Base-by-base conservation (phyloP, 2,329 filamentous ascomycete genomes). In the Talaromyces sp. region DNA sequence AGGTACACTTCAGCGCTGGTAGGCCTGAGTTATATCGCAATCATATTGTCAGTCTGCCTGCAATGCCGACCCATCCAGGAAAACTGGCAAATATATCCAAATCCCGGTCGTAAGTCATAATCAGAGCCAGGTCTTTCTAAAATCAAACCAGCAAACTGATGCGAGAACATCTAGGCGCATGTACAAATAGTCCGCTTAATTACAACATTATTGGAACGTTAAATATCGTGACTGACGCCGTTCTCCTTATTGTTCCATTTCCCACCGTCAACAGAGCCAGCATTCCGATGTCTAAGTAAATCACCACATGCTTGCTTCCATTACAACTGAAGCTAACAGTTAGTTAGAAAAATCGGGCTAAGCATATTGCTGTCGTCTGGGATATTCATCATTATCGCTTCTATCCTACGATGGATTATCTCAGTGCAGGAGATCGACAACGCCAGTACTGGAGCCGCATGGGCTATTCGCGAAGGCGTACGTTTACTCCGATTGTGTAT, bases 371-470 rank as follows among this genome's bases (percentile, higher is more conserved):
- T 80, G 11, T 80, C 75, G 57, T 76, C 77, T 3, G 77, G 78
- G 3, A 44, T 80, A n/a, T 80, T 80, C 62, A 73, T 80, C 59
- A 78, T 80, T 62, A 64, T 75, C 8, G 77, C 77, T 25, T 74
- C 77, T 1, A 63, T 80, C 0, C 68, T 80, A 39, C 77, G 78
- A n/a, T 79, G 75, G 59, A 63, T 78, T 39, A 63, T 77, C 4
- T 77, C 73, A 13, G 68, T 80, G 0, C 63, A 69, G 28, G 68
- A 73, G 28, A 73, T 77, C 42, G 54, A 74, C 19, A 71, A 70
- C 17, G 75, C 78, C 66, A 77, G 78, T 61, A 65, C 65, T 52
- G 73, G 72, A 27, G 77, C 75, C 0, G 77, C 78, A 22, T 80
- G 77, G 78, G 76, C 75, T 13, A 77, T 78, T 17, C 72, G 78